Evolutionary conservation across 768 basidiomycete genomes (phyloP).

Genomic region (Auricularia heimuer): DNA sequence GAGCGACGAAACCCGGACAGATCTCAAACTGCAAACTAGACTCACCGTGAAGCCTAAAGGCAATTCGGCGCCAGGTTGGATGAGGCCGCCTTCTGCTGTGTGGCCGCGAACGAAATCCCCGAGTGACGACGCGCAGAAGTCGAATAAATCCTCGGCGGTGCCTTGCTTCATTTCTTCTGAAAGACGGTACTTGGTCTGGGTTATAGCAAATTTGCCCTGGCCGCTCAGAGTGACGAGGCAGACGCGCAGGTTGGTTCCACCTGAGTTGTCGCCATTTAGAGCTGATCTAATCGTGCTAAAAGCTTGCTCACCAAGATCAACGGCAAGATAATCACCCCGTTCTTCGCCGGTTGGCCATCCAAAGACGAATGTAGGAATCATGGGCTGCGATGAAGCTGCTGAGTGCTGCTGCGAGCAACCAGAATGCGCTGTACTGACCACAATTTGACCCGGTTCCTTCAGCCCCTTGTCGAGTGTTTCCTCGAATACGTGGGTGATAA

Average conservation of each 20-base stretch:
- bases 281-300: neutral
- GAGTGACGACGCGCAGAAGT: constrained; percentile 96
- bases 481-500: constrained; percentile 94
- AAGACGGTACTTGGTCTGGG: constrained; percentile 93
- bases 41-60: constrained; percentile 91
- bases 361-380: constrained; percentile 97
- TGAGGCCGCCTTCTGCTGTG: constrained; percentile 46
- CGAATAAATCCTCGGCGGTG: constrained; percentile 91
- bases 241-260: constrained; percentile 96
- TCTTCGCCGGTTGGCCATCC: constrained; percentile 90
- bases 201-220: constrained; percentile 93
- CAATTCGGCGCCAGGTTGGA: constrained; percentile 33
- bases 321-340: constrained; percentile 78
- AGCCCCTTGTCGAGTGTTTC: constrained; percentile 85
- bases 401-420: constrained; percentile 4
- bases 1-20: too few relatives aligned
- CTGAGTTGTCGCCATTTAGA: constrained; percentile 25
- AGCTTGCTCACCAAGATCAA: constrained; percentile 64
- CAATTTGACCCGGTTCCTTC: constrained; percentile 69
- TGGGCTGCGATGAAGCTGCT: constrained; percentile 42
- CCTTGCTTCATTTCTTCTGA: constrained; percentile 97
- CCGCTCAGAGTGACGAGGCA: constrained; percentile 91
- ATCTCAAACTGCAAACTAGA: constrained; percentile 8
- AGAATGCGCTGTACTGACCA: constrained; percentile 48
- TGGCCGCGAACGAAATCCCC: constrained; percentile 60